These are phyloP conservation scores for Kwoniella dejecticola DNA, from an alignment of 768 basidiomycete species.

Conservation along the genomic window DNA sequence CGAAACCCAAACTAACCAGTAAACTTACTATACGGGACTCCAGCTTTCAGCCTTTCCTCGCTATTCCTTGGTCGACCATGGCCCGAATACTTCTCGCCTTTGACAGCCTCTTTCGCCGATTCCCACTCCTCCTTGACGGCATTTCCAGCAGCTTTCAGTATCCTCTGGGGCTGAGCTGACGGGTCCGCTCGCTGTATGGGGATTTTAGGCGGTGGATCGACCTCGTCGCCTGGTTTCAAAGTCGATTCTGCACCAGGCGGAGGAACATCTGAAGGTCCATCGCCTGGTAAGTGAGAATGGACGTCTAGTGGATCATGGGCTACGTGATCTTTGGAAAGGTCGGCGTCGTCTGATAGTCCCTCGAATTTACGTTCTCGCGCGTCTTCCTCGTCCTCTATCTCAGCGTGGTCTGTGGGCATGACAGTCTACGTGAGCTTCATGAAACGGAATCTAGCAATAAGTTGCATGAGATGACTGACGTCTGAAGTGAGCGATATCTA, in stretches of 20 bases:
- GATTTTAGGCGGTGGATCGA: conserved; percentile 22
- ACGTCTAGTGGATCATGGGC: conserved; percentile 56
- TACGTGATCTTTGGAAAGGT: conserved; percentile 65
- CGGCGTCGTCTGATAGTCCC: conserved; percentile 63
- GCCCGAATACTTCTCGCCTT: conserved; percentile 68
- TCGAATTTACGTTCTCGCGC: conserved; percentile 80
- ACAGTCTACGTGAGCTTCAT: background rate
- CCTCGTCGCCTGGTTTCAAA: conserved; percentile 35
- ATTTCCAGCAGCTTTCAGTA: conserved; percentile 13
- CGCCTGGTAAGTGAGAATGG: conserved; percentile 46
- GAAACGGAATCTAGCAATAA: background rate
- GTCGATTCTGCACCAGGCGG: conserved; percentile 2
- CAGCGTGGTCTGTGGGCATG: conserved; percentile 64
- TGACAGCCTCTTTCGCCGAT: conserved; percentile 59
- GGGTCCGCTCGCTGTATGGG: conserved; percentile 20
- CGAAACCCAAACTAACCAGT: background rate
- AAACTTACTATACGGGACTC: conserved; percentile 55
- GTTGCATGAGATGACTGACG: conserved; percentile 45
- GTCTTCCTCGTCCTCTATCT: conserved; percentile 80
- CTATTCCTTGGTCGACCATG: conserved; percentile 73
- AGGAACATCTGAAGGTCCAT: conserved; percentile 30
- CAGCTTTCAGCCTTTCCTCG: conserved; percentile 72
- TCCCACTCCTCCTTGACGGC: conserved; percentile 46
- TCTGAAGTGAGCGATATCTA: conserved; percentile 75
- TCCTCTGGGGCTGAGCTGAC: conserved; percentile 37